Evolutionary conservation across 768 basidiomycete species (phyloP).

Genomic region (Phylloporus arenicola): DNA sequence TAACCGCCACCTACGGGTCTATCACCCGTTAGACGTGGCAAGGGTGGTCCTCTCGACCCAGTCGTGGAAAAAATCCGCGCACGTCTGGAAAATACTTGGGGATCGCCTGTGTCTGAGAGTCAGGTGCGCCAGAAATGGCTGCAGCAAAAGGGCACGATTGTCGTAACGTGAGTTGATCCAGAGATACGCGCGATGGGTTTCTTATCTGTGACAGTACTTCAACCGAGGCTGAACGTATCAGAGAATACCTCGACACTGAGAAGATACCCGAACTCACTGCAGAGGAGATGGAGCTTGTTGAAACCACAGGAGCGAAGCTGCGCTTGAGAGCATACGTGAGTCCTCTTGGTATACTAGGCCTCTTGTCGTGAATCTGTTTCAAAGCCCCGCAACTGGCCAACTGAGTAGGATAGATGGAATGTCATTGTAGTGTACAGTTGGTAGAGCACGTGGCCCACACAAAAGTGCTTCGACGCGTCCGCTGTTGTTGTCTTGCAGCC

Average conservation of each 20-base stretch:
- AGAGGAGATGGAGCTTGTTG: slow-evolving; percentile 23
- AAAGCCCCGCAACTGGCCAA: slow-evolving; percentile 17
- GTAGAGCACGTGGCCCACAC: slow-evolving; percentile 8
- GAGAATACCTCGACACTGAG: slow-evolving; percentile 30
- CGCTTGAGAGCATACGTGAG: slow-evolving; percentile 27
- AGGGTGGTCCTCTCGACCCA: slow-evolving; percentile 37
- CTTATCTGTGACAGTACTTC: slow-evolving; percentile 24
- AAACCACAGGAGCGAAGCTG: slow-evolving; percentile 19
- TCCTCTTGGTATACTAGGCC: neutral
- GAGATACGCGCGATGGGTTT: too few relatives aligned
- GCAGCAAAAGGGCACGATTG: slow-evolving; percentile 27
- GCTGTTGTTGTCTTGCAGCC: neutral
- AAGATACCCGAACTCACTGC: slow-evolving; percentile 24
- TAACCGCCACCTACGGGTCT: slow-evolving; percentile 39
- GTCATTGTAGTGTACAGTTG: too few relatives aligned
- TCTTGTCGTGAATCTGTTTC: slow-evolving; percentile 1
- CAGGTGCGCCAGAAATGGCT: slow-evolving; percentile 30
- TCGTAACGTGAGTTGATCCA: slow-evolving; percentile 25
- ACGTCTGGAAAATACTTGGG: slow-evolving; percentile 23
- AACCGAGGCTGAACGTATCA: slow-evolving; percentile 28
- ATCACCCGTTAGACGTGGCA: slow-evolving; percentile 33
- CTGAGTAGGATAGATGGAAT: slow-evolving; percentile 4
- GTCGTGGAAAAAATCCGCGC: slow-evolving; percentile 32
- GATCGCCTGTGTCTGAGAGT: slow-evolving; percentile 24
- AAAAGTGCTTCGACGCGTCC: slow-evolving; percentile 10